These are phyloP conservation scores for Phytopythium mirpurense DNA, from an alignment of 352 stramenopile genomes.

Conservation along the genomic window DNA sequence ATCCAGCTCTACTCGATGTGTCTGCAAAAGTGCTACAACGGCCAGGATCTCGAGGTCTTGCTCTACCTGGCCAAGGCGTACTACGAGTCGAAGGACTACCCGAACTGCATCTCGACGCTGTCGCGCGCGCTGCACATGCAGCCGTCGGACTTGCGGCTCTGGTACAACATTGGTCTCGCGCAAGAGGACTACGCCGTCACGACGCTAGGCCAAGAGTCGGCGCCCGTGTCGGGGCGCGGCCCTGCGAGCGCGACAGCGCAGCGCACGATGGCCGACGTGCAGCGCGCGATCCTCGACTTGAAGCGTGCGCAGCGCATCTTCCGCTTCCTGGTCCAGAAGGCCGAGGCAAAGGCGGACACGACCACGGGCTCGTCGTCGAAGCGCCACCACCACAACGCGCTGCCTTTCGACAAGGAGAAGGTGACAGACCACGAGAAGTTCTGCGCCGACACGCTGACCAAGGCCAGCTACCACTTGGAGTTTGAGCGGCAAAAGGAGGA, in stretches of 20 bases:
- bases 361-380: conserved; percentile 18
- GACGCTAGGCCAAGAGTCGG: conserved; percentile 70
- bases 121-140: conserved; percentile 75
- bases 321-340: conserved; percentile 69
- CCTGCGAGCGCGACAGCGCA: conserved; percentile 34
- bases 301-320: conserved; percentile 84
- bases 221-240: conserved; percentile 24
- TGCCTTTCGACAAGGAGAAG: conserved; percentile 86
- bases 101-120: conserved; percentile 82
- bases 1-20: conserved; percentile 95
- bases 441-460: conserved; percentile 79
- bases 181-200: conserved; percentile 86
- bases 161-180: conserved; percentile 83
- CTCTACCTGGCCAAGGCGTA: conserved; percentile 87
- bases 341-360: conserved; percentile 26
- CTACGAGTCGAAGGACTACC: conserved; percentile 87
- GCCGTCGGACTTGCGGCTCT: conserved; percentile 73
- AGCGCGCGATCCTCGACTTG: conserved; percentile 81
- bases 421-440: conserved; percentile 86
- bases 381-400: conserved; percentile 23
- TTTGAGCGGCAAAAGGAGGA: conserved; percentile 87
- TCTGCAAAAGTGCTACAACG: conserved; percentile 87
- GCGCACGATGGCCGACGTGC: conserved; percentile 85
- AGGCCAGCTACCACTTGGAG: conserved; percentile 86
- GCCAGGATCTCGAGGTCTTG: conserved; percentile 76